Evolutionary conservation across 1,284 basidiomycete species (phyloP), one percentile per base, ranked within the genome.

Genomic region (Rhodotorula sp.): DNA sequence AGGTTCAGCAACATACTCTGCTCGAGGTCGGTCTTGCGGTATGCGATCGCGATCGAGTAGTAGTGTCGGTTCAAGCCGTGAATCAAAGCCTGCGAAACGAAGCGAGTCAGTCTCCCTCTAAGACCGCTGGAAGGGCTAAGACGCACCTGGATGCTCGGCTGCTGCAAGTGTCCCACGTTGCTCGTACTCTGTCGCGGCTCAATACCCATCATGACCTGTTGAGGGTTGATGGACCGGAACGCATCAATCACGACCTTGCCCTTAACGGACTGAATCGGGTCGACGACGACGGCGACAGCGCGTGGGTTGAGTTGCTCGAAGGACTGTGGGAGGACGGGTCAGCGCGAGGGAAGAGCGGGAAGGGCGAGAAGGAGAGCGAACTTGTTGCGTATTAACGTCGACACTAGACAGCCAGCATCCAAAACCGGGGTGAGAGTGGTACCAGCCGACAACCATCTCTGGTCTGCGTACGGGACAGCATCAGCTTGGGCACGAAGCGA

Each of bases 361-460:
- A 30, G 8, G 69, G 66, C 68, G 60, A n/a, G n/a, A 57, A 48
- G 8, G 32, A 62, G 46, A 30, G 77, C 85, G 70, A 69, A 90
- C 93, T 84, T 96, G 94, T 81, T 99, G 96, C 9, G 96, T 99
- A 83, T 99, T 98, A 80, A 99, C 94, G 83, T 99, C 96, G 51
- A 99, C 96, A 76, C 92, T 94, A 60, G 93, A 96, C 51, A 99
- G 84, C 96, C 96, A 99, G 82, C 96, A 99, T 9, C 96, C 96
- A 81, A 99, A 99, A 39, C 96, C 96, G 64, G 96, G 96, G 84
- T 99, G 96, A 59, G 96, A 99, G 82, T 99, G 96, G 81, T 99
- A 99, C 96, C 96, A 99, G 13, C 96, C 96, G 0, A 99, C 96
- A 17, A 99, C 96, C 88, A 91, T 94, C 83, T 99, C 96, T 59